Conservation (phyloP, 73 alveolate species). For the Effrenium voratum region DNA sequence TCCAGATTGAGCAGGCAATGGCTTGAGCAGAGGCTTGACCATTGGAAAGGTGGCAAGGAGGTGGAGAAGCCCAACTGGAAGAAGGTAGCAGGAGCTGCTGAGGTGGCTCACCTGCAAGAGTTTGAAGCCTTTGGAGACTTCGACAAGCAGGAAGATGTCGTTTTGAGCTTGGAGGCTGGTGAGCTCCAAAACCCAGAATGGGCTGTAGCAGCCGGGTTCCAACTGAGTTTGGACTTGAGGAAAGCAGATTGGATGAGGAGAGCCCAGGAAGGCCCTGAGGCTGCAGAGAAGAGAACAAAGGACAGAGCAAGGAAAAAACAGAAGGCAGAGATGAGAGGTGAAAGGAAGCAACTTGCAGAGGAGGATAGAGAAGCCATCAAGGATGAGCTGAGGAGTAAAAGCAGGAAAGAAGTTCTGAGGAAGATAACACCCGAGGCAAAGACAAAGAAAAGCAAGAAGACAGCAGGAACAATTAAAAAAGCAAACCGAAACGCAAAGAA, state of each 20-base stretch:
- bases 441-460: neutral
- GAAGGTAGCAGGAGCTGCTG: neutral
- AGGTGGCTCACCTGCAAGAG: neutral
- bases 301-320: neutral
- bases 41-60: neutral
- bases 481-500: no score
- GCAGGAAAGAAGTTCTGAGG: no score
- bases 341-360: neutral
- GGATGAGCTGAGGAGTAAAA: no score
- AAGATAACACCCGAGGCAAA: no score
- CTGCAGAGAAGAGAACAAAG: neutral
- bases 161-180: neutral
- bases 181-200: slow-evolving; percentile 16
- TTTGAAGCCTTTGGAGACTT: neutral
- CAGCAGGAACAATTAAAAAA: neutral
- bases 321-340: neutral
- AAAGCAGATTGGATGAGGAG: neutral
- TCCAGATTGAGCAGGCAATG: neutral
- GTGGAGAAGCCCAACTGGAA: slow-evolving; percentile 9
- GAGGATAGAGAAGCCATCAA: neutral
- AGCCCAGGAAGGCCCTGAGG: neutral
- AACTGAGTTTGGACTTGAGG: slow-evolving; percentile 4
- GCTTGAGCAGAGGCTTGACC: neutral
- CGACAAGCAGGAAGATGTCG: neutral
- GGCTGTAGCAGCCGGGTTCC: neutral